These are phyloP conservation scores for Colletotrichum salicis DNA, from an alignment of 2,329 filamentous ascomycete species.

Conservation along the genomic window DNA sequence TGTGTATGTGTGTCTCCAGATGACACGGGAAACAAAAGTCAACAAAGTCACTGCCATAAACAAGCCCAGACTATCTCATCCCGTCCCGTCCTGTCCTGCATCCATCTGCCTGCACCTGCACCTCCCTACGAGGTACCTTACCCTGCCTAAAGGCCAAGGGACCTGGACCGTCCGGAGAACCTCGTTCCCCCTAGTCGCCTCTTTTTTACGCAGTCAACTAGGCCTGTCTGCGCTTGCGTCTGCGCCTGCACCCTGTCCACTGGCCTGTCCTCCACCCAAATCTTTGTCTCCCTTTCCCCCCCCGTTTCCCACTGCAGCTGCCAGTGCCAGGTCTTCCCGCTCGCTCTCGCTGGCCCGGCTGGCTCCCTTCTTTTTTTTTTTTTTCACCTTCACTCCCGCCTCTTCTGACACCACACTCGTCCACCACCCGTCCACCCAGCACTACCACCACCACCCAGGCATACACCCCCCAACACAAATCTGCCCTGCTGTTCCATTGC, in stretches of 20 bases:
- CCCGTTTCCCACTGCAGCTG: conserved; percentile 4
- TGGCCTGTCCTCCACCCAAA: conserved; percentile 23
- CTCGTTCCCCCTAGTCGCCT: not conserved
- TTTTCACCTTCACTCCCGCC: conserved; percentile 23
- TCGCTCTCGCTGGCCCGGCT: conserved; percentile 15
- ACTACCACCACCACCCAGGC: not conserved
- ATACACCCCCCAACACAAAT: conserved; percentile 28
- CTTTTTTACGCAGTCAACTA: conserved; percentile 13
- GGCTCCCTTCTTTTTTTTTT: conserved; percentile 14
- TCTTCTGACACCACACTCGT: conserved; percentile 16
- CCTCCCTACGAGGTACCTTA: conserved; percentile 4
- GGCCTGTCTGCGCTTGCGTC: conserved; percentile 19
- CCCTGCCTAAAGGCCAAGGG: not conserved
- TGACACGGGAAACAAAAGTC: conserved; percentile 2
- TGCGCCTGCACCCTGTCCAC: conserved; percentile 26
- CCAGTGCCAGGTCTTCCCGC: conserved; percentile 18
- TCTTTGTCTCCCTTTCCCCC: conserved; percentile 25
- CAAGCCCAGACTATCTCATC: conserved; percentile 7
- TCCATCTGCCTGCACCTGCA: conserved; percentile 5
- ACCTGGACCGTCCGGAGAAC: not conserved
- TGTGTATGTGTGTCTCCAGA: not conserved
- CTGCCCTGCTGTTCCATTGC: conserved; percentile 29
- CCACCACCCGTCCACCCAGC: too few relatives aligned
- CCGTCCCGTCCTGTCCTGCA: not conserved
- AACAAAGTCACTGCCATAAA: not conserved